A percentile compares a stretch with the other conserved stretches of the same genome.
Evolutionary conservation across 2,329 filamentous ascomycete genomes (phyloP).

Genomic region (Microdochium trichocladiopsis): DNA sequence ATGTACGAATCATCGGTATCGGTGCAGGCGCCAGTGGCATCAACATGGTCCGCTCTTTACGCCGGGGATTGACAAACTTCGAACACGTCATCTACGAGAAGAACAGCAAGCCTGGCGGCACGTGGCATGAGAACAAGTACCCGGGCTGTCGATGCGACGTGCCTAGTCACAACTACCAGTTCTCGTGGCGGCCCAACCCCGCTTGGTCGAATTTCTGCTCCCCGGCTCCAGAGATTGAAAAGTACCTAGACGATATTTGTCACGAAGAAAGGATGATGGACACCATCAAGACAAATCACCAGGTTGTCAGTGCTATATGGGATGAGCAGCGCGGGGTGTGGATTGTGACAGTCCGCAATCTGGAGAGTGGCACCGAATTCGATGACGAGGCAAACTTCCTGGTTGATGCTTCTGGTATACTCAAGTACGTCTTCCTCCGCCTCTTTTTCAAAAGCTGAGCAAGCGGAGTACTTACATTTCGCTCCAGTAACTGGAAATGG

Average conservation of each 20-base stretch:
- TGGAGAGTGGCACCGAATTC: slow-evolving; percentile 30
- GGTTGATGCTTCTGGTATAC: slow-evolving; percentile 40
- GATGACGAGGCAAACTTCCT: slow-evolving; percentile 39
- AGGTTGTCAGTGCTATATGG: slow-evolving; percentile 35
- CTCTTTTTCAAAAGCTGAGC: neutral
- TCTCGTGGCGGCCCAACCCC: slow-evolving; percentile 52
- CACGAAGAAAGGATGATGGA: slow-evolving; percentile 38
- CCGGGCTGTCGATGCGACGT: slow-evolving; percentile 51
- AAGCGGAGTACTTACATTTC: slow-evolving; percentile 6
- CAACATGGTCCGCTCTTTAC: slow-evolving; percentile 36
- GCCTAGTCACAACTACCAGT: slow-evolving; percentile 55
- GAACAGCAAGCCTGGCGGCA: slow-evolving; percentile 46
- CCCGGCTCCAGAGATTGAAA: slow-evolving; percentile 44
- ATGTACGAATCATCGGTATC: slow-evolving; percentile 34
- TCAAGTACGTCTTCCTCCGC: slow-evolving; percentile 34
- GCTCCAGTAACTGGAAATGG: slow-evolving; percentile 42
- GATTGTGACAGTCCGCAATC: slow-evolving; percentile 30
- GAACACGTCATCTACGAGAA: slow-evolving; percentile 48
- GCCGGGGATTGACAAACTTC: slow-evolving; percentile 31
- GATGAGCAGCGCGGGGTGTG: slow-evolving; percentile 33
- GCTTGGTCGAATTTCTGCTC: slow-evolving; percentile 53
- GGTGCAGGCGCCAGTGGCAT: slow-evolving; percentile 36
- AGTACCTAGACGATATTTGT: slow-evolving; percentile 41
- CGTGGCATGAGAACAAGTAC: slow-evolving; percentile 53
- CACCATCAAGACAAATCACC: slow-evolving; percentile 34